phyloP scores from a whole-genome alignment of 352 stramenopile species.

The Phytopythium oedochilum region DNA sequence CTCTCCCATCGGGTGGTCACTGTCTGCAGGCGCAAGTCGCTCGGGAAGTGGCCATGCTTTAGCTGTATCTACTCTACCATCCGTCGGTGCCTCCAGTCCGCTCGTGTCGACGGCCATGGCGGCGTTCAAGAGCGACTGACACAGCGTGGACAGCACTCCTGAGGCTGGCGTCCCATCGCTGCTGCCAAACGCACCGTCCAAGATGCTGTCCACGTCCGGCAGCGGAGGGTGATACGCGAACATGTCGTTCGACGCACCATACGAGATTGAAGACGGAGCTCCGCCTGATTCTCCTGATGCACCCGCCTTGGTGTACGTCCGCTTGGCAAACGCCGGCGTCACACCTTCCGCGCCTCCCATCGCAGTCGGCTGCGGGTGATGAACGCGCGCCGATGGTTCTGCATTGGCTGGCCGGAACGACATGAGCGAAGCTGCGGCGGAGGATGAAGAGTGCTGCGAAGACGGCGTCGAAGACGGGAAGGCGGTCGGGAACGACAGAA shows the following conservation, averaged over 20 bases:
- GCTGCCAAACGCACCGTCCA: slow-evolving; percentile 3
- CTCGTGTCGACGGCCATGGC: slow-evolving; percentile 32
- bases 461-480: not conserved
- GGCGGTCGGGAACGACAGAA: not conserved
- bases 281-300: not conserved
- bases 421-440: not conserved
- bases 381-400: not conserved
- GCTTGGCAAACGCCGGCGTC: slow-evolving; percentile 24
- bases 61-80: not conserved
- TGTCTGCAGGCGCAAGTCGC: too few species aligned
- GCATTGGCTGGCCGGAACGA: not conserved
- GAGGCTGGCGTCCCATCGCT: not conserved
- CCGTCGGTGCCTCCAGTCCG: not conserved
- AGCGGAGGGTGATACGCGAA: not conserved
- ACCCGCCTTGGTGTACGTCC: slow-evolving; percentile 33
- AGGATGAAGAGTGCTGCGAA: not conserved
- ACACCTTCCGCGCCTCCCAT: not conserved
- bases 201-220: not conserved
- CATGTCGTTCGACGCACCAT: not conserved
- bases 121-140: slow-evolving; percentile 47
- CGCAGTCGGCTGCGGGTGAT: not conserved
- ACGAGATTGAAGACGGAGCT: not conserved
- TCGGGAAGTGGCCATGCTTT: too few species aligned
- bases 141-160: slow-evolving; percentile 32
- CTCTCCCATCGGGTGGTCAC: not conserved